These are phyloP conservation scores for Yamadazyma diospyri DNA, from an alignment of 1,139 yeast genomes.

Conservation along the genomic window DNA sequence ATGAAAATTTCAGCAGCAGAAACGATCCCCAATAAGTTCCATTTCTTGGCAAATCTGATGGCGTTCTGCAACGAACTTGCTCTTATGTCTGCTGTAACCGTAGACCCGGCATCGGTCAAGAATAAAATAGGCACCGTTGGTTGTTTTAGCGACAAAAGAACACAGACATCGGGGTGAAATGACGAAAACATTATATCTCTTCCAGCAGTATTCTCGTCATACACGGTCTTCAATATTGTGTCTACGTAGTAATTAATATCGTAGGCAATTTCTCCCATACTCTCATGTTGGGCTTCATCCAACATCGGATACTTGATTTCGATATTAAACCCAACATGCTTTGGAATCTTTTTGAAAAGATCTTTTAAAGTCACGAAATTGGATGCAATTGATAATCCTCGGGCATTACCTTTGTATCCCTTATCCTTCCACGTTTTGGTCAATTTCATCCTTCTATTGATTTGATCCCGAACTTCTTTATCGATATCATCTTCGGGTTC, in stretches of 20 bases:
- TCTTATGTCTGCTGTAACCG: slow-evolving; percentile 80
- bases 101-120: slow-evolving; percentile 85
- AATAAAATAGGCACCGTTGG: slow-evolving; percentile 89
- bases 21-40: slow-evolving; percentile 92
- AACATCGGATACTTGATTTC: slow-evolving; percentile 96
- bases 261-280: slow-evolving; percentile 79
- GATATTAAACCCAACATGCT: slow-evolving; percentile 85
- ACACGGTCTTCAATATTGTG: slow-evolving; percentile 75
- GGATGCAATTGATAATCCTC: slow-evolving; percentile 89
- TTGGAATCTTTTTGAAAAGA: slow-evolving; percentile 76
- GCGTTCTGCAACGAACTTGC: slow-evolving; percentile 90
- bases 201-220: slow-evolving; percentile 68
- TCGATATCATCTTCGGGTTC: slow-evolving; percentile 31
- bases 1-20: slow-evolving; percentile 85
- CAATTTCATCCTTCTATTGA: slow-evolving; percentile 69
- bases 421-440: slow-evolving; percentile 85
- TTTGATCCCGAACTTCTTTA: slow-evolving; percentile 34
- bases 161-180: slow-evolving; percentile 92
- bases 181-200: slow-evolving; percentile 89
- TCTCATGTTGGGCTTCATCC: slow-evolving; percentile 87
- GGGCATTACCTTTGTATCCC: slow-evolving; percentile 86
- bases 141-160: slow-evolving; percentile 82
- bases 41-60: slow-evolving; percentile 82
- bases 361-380: slow-evolving; percentile 87
- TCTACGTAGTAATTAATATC: slow-evolving; percentile 88